Conservation (phyloP, 1,284 basidiomycete species). For the Microbotryum lychnidis-dioicae region DNA sequence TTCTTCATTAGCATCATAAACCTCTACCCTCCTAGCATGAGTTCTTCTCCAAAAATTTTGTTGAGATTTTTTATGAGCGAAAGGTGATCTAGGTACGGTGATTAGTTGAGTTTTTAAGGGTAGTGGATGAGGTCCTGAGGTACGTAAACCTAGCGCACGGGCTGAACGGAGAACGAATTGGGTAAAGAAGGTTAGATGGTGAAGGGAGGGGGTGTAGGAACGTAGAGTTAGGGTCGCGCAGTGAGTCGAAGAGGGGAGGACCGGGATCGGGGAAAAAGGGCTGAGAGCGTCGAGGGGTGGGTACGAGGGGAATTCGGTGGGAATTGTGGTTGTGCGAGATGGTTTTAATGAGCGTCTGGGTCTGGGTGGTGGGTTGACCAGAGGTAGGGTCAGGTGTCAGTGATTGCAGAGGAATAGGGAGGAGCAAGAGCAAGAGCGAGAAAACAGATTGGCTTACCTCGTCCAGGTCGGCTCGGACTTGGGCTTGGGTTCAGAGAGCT, state of each 20-base stretch:
- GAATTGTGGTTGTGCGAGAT: too few relatives aligned
- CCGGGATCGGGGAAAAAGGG: too few relatives aligned
- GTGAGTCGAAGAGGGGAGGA: constrained; percentile 42
- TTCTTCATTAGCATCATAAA: constrained; percentile 75
- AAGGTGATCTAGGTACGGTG: constrained; percentile 80
- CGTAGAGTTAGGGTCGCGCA: constrained; percentile 78
- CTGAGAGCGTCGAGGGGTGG: too few relatives aligned
- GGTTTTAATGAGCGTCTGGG: too few relatives aligned
- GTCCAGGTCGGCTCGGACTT: too few relatives aligned
- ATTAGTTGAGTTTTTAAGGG: constrained; percentile 72
- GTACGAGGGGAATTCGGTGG: too few relatives aligned
- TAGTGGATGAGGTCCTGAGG: constrained; percentile 58
- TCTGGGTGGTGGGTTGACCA: too few relatives aligned
- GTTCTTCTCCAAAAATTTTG: constrained; percentile 88
- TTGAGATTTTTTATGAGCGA: constrained; percentile 88
- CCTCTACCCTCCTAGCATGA: constrained; percentile 78
- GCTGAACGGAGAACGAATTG: constrained; percentile 82
- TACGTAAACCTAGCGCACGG: constrained; percentile 71
- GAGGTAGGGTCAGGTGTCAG: too few relatives aligned
- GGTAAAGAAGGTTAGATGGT: constrained; percentile 64
- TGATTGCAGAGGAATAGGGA: too few relatives aligned
- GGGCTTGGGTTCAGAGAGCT: too few relatives aligned
- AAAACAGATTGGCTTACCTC: too few relatives aligned
- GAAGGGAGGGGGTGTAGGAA: constrained; percentile 55
- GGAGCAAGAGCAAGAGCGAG: too few relatives aligned